A percentile compares a stretch with the other conserved stretches of the same genome.
These are phyloP conservation scores for Asterophora parasitica DNA, from an alignment of 768 basidiomycete genomes.

Conservation along the genomic window DNA sequence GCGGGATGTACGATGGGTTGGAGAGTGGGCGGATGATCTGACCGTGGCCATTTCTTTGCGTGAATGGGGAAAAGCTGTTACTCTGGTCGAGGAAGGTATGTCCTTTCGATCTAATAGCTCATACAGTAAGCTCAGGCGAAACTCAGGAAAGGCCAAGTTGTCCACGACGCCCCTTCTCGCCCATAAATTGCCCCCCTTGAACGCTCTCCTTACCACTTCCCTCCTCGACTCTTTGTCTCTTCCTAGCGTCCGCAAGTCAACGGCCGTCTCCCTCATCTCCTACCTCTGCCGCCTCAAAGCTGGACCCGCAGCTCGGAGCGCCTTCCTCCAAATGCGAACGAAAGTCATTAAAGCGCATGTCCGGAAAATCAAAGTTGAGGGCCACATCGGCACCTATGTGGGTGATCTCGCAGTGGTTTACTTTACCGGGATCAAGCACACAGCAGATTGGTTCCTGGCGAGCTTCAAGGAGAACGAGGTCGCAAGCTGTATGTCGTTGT, in stretches of 20 bases:
- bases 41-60: conserved; percentile 87
- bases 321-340: conserved; percentile 77
- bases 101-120: not conserved
- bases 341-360: conserved; percentile 71
- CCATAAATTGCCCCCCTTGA: conserved; percentile 61
- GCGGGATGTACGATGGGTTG: conserved; percentile 79
- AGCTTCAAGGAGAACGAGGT: conserved; percentile 96
- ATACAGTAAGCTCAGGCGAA: not conserved
- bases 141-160: conserved; percentile 57
- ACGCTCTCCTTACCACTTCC: conserved; percentile 61
- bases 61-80: conserved; percentile 85
- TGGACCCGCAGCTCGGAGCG: conserved; percentile 70
- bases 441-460: conserved; percentile 95
- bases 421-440: conserved; percentile 95
- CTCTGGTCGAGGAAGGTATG: conserved; percentile 76
- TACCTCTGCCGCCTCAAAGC: conserved; percentile 74
- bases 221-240: conserved; percentile 72
- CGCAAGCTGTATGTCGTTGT: conserved; percentile 67
- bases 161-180: conserved; percentile 47
- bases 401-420: conserved; percentile 83
- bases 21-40: conserved; percentile 88
- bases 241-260: conserved; percentile 72
- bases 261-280: conserved; percentile 64
- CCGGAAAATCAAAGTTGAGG: conserved; percentile 88
- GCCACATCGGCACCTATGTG: conserved; percentile 80